Conservation (phyloP, 2,329 filamentous ascomycete genomes). For the Coniochaeta sp. region DNA sequence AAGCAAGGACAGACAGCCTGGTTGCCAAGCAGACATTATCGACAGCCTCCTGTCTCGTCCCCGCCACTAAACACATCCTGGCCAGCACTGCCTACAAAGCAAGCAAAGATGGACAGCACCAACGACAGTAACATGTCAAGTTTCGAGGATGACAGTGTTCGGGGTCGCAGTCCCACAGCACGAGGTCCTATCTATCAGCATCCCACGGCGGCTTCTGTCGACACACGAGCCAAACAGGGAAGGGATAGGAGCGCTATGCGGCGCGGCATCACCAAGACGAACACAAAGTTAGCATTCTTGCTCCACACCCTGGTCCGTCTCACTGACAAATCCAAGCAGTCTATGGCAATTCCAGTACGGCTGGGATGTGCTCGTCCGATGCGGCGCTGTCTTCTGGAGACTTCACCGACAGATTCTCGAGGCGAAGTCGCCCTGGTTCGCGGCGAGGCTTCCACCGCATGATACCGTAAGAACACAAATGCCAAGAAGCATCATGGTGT, state of each 20-base stretch:
- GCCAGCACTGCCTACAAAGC: neutral
- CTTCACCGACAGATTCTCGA: conserved; percentile 13
- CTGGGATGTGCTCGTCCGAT: conserved; percentile 13
- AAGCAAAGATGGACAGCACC: neutral
- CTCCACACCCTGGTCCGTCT: neutral
- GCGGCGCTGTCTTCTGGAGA: conserved; percentile 3
- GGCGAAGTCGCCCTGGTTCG: conserved; percentile 11
- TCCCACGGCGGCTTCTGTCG: neutral
- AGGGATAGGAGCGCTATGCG: neutral
- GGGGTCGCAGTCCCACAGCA: neutral
- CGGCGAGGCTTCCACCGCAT: conserved; percentile 5
- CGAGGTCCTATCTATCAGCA: neutral
- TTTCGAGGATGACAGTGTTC: neutral
- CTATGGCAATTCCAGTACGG: conserved; percentile 9
- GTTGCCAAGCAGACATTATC: no score
- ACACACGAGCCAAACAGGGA: neutral
- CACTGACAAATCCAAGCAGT: neutral
- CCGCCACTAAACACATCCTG: neutral
- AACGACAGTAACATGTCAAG: neutral
- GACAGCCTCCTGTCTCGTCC: neutral
- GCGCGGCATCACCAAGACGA: neutral
- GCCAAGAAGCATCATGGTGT: no score
- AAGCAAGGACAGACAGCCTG: neutral
- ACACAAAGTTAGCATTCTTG: neutral
- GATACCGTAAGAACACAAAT: conserved; percentile 3